Evolutionary conservation across 1,284 basidiomycete species (phyloP), one percentile per base, ranked within the genome.

Genomic region (Somion occarium): DNA sequence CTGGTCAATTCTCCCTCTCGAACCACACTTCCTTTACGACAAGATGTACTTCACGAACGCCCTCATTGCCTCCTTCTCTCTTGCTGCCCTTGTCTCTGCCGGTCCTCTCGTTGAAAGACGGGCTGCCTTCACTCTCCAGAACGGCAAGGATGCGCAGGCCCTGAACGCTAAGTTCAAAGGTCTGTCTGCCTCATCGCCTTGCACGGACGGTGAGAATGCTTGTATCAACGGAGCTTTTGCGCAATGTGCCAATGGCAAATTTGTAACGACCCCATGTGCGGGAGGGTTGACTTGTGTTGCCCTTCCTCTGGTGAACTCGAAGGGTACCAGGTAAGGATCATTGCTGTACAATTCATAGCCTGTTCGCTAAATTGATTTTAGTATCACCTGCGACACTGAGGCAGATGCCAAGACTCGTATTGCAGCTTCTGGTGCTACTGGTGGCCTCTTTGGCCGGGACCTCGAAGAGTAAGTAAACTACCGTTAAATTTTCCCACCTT

Each of bases 291-390:
- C 62, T 9, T 83, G 81, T 58, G 68, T 70, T 23, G 78, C 78
- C 1, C 73, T 83, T 26, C 80, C 81, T 18, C 70, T 83, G 25
- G 78, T 82, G 37, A 80, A 81, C 64, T 66, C 60, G 42, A 57
- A 68, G 3, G 81, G 80, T 30, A 82, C 52, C 12, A 58, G 58
- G 43, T 51, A 22, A 20, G 49, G 50, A 12, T 2, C 12, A 44
- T 44, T 38, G 20, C 48, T 18, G 26, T n/a, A n/a, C n/a, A 25
- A 20, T n/a, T 15, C 12, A 11, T 15, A 37, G 25, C 3, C 34
- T 18, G 13, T 44, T 13, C 26, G 27, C 18, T 38, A 37, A 51
- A 15, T 2, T 4, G 20, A 3, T 44, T 46, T 13, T 41, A 61
- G 59, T 51, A 68, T 80, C 51, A 69, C 78, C 27, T 83, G 80